A percentile compares a stretch with the other conserved stretches of the same genome.
phyloP scores from a whole-genome alignment of 306 rosid species.

The Mucuna pruriens region DNA sequence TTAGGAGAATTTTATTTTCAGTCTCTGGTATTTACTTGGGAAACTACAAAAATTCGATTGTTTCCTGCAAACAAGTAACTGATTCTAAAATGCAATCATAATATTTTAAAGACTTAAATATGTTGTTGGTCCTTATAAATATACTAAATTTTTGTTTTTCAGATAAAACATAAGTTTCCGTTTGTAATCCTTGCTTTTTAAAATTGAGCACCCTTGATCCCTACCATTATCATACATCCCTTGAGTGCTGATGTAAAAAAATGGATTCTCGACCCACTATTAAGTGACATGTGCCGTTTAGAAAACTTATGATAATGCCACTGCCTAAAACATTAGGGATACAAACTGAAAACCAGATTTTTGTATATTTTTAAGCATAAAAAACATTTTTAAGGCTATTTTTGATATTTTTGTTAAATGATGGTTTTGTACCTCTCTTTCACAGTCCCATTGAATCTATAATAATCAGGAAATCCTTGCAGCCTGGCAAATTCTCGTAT shows the following conservation, averaged over 20 bases:
- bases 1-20: neutral
- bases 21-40: neutral
- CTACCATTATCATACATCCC: neutral
- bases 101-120: neutral
- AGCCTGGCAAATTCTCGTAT: conserved; percentile 85
- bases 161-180: neutral
- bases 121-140: neutral
- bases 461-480: conserved; percentile 96
- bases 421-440: conserved; percentile 66
- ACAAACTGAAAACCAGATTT: neutral
- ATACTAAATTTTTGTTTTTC: neutral
- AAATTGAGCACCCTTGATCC: neutral
- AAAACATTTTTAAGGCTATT: neutral
- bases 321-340: neutral
- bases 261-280: neutral
- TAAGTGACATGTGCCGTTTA: neutral
- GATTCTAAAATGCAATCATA: conserved; percentile 1
- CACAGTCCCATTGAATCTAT: conserved; percentile 72
- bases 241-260: conserved; percentile 7
- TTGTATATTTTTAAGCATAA: too few species aligned
- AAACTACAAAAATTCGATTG: neutral
- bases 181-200: neutral
- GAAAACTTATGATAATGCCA: neutral
- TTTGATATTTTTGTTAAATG: neutral
- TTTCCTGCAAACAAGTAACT: neutral